phyloP scores from a whole-genome alignment of 768 basidiomycete genomes.

The Termitomyces sp. region DNA sequence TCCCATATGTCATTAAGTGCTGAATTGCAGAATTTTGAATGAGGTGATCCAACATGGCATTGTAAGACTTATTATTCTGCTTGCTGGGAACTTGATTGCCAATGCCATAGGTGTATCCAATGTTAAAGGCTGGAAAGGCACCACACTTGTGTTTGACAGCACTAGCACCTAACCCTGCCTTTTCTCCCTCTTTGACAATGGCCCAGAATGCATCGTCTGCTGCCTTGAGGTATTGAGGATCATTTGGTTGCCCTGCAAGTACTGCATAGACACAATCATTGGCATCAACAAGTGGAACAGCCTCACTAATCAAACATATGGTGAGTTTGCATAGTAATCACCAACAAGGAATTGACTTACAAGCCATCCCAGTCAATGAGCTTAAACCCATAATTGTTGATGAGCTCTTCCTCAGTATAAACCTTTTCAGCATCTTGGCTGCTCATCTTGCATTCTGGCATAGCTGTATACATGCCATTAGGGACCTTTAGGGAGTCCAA shows the following conservation, averaged over 20 bases:
- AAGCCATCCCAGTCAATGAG: too few species aligned
- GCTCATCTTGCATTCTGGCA: background rate
- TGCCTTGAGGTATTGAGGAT: background rate
- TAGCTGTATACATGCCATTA: background rate
- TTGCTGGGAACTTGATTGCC: background rate
- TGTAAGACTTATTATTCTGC: background rate
- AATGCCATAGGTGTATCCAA: too few species aligned
- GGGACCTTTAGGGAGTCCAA: background rate
- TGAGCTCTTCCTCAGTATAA: too few species aligned
- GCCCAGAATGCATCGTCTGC: background rate
- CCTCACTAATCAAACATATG: background rate
- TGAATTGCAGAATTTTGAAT: background rate
- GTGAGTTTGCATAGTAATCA: too few species aligned
- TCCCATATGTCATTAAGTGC: background rate
- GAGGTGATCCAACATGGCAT: background rate
- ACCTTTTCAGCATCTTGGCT: background rate
- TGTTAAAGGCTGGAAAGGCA: background rate
- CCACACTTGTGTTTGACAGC: background rate
- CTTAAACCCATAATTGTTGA: too few species aligned
- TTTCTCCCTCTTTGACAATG: background rate
- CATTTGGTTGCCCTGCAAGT: background rate
- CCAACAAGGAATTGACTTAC: too few species aligned
- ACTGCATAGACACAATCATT: background rate
- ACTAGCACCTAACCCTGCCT: background rate
- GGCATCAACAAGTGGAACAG: background rate